Evolutionary conservation across 352 stramenopile species (phyloP), one percentile per base, ranked within the genome.

Genomic region (Saprolegnia parasitica): DNA sequence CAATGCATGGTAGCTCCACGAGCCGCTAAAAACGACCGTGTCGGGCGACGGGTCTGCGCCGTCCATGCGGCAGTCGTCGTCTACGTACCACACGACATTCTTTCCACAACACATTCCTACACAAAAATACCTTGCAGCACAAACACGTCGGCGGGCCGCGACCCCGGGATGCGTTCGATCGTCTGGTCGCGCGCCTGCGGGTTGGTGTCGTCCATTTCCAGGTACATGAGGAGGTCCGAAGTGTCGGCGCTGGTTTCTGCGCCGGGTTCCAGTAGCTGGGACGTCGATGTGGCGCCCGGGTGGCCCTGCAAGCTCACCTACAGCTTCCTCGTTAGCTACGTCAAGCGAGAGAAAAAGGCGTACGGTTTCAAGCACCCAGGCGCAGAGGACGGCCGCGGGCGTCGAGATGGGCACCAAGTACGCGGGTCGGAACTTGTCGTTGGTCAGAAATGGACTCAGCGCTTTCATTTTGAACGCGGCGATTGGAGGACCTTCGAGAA

Each of bases 381-480:
- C 84, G 52, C 84, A 90, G 37, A 93, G 49, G 26, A 72, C 79
- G 23, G 80, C 83, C 0, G 81, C 83, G 1, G 79, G 74, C 49
- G 54, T 71, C 0, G 81, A 90, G 32, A 84, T 79, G 16, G 79
- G 71, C n/a, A 73, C 68, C 5, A 93, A 75, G 47, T 85, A 84
- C 4, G 76, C 77, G 4, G 84, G 83, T n/a, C 88, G 72, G 61
- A 89, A 91, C 64, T 89, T 77, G 35, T 87, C 79, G 68, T 90
- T 90, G 63, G 88, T 75, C 3, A 90, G 60, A 64, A 93, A 91
- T 15, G 84, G 84, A 0, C 80, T 57, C 39, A 93, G 71, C 20
- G 84, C 84, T 32, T 88, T 84, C 80, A 82, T 88, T 72, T 92
- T 92, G 68, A 92, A 92, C 13, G 71, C 56, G 8, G 77, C 81